Conservation (phyloP, 2,329 filamentous ascomycete species). For the Trichoderma citrinoviride region DNA sequence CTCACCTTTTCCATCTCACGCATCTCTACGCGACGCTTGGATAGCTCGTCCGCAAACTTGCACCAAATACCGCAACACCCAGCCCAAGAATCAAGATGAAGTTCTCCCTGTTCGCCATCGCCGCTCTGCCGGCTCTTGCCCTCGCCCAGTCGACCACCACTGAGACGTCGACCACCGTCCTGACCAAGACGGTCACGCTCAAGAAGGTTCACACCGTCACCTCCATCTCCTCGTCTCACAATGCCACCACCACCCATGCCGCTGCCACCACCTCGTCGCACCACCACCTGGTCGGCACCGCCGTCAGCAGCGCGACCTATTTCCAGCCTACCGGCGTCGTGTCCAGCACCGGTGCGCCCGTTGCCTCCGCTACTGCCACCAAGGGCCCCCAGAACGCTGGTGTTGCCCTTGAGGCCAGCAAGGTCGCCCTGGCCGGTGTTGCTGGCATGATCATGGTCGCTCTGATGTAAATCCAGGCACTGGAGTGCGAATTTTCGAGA, state of each 20-base stretch:
- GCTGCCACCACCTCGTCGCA: slow-evolving; percentile 34
- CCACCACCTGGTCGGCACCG: background rate
- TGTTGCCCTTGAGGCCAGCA: slow-evolving; percentile 43
- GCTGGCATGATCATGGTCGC: slow-evolving; percentile 50
- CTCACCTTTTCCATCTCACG: no score
- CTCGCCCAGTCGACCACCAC: slow-evolving; percentile 40
- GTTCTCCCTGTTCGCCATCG: slow-evolving; percentile 44
- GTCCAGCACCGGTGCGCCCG: slow-evolving; percentile 30
- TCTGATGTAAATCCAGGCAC: slow-evolving; percentile 44
- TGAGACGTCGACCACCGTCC: slow-evolving; percentile 41
- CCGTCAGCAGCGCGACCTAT: slow-evolving; percentile 27
- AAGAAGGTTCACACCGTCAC: slow-evolving; percentile 44
- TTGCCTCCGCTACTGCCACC: slow-evolving; percentile 36
- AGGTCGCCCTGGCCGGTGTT: slow-evolving; percentile 48
- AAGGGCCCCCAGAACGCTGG: slow-evolving; percentile 43
- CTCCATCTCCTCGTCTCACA: slow-evolving; percentile 25
- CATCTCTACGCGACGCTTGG: slow-evolving; percentile 21
- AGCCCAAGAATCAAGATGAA: slow-evolving; percentile 36
- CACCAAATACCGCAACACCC: slow-evolving; percentile 19
- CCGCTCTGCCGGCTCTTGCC: slow-evolving; percentile 54
- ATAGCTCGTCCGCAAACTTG: slow-evolving; percentile 29
- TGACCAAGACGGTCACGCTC: slow-evolving; percentile 54
- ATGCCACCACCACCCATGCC: slow-evolving; percentile 38
- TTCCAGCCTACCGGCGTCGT: slow-evolving; percentile 26
- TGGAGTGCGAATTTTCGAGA: background rate